These are phyloP conservation scores for Cercospora zeina DNA, from an alignment of 2,329 filamentous ascomycete genomes.

Conservation along the genomic window DNA sequence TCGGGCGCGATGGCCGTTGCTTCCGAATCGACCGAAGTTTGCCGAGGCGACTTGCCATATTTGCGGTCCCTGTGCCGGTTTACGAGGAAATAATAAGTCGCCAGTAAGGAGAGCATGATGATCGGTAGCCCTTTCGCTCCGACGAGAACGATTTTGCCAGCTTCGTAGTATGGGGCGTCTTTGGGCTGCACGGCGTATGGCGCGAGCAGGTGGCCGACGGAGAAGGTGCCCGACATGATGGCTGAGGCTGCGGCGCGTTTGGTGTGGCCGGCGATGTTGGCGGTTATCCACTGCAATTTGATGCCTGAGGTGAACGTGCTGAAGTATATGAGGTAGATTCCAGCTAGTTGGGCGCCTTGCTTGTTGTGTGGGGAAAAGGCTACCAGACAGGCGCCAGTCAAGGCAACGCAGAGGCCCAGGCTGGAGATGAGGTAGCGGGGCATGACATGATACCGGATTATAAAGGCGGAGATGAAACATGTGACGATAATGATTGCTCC, in stretches of 20 bases:
- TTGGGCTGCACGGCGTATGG: slow-evolving; percentile 44
- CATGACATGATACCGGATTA: slow-evolving; percentile 26
- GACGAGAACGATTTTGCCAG: slow-evolving; percentile 47
- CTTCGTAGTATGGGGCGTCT: slow-evolving; percentile 44
- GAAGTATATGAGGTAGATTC: slow-evolving; percentile 44
- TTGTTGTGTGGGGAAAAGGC: slow-evolving; percentile 42
- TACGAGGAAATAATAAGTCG: slow-evolving; percentile 40
- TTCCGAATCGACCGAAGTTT: not conserved
- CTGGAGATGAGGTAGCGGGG: slow-evolving; percentile 33
- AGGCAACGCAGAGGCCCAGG: slow-evolving; percentile 21
- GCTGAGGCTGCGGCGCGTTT: slow-evolving; percentile 62
- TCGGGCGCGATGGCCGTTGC: slow-evolving; percentile 9
- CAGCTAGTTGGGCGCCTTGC: slow-evolving; percentile 46
- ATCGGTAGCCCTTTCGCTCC: slow-evolving; percentile 39
- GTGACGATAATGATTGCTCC: slow-evolving; percentile 53
- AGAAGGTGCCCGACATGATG: slow-evolving; percentile 42
- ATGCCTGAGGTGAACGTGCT: slow-evolving; percentile 33
- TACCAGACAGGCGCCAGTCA: slow-evolving; percentile 34
- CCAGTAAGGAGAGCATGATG: slow-evolving; percentile 47
- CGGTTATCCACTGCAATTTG: slow-evolving; percentile 38
- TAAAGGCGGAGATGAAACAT: slow-evolving; percentile 18
- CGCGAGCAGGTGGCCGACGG: slow-evolving; percentile 46
- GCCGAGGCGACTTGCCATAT: slow-evolving; percentile 17
- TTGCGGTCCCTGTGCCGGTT: slow-evolving; percentile 23
- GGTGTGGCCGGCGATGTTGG: slow-evolving; percentile 68